Conservation (phyloP, 371 early-diverging fungal species). For the Mucor velutinosus region DNA sequence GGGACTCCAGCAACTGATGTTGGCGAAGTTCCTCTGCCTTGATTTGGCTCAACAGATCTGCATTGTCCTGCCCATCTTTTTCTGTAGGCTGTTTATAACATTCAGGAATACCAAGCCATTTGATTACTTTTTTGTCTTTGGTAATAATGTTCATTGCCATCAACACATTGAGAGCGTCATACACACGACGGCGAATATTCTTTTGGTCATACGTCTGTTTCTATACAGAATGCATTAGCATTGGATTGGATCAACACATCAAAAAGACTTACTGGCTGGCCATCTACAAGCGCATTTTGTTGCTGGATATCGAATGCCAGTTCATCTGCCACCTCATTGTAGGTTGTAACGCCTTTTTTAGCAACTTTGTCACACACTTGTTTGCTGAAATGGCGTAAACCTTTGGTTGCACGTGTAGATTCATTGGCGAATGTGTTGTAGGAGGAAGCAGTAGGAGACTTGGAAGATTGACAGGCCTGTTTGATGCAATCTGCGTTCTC, state of each 20-base stretch:
- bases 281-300: background rate
- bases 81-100: conserved; percentile 18
- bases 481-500: background rate
- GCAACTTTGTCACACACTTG: conserved; percentile 70
- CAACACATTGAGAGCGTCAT: conserved; percentile 81
- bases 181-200: conserved; percentile 79
- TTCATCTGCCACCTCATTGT: conserved; percentile 53
- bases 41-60: conserved; percentile 13
- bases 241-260: background rate
- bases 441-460: background rate
- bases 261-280: background rate
- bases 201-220: conserved; percentile 61
- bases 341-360: conserved; percentile 62
- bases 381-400: conserved; percentile 64
- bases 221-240: conserved; percentile 9
- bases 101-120: conserved; percentile 66
- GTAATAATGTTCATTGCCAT: conserved; percentile 75
- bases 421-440: background rate
- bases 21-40: conserved; percentile 20
- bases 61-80: background rate
- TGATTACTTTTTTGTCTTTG: conserved; percentile 71
- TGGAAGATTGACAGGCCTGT: conserved; percentile 22
- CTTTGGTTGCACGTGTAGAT: conserved; percentile 39
- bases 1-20: conserved; percentile 9
- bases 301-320: conserved; percentile 26